Conservation (phyloP, 495 filamentous ascomycete species). For the Rhizodiscina lignyota region DNA sequence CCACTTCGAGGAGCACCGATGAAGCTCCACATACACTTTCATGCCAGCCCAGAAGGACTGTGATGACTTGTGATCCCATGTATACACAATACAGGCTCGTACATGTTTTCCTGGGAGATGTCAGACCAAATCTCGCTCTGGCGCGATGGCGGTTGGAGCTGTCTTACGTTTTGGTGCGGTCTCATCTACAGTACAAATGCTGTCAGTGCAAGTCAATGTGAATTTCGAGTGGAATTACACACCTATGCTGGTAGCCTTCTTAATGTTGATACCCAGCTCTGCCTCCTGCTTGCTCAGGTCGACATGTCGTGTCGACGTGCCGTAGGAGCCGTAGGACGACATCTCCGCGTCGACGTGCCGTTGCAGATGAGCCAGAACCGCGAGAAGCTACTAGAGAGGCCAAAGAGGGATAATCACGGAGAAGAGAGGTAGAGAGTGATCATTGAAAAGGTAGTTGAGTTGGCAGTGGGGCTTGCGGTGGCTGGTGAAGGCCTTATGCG, state of each 20-base stretch:
- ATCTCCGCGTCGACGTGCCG: no score
- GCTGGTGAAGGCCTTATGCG: no score
- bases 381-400: no score
- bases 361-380: no score
- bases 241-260: slow-evolving; percentile 86
- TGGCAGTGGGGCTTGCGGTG: no score
- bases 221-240: slow-evolving; percentile 18
- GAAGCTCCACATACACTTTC: slow-evolving; percentile 63
- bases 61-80: slow-evolving; percentile 98
- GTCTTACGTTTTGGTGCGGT: slow-evolving; percentile 76
- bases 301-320: slow-evolving; percentile 38
- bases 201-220: no score
- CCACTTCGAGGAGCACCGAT: no score
- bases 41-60: slow-evolving; percentile 93
- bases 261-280: slow-evolving; percentile 87
- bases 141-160: neutral
- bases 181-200: slow-evolving; percentile 43
- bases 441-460: no score
- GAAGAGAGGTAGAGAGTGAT: no score
- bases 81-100: slow-evolving; percentile 93
- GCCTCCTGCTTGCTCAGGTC: slow-evolving; percentile 60
- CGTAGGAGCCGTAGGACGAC: no score
- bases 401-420: no score
- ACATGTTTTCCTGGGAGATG: slow-evolving; percentile 68
- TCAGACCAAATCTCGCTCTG: slow-evolving; percentile 10